phyloP scores from a whole-genome alignment of 2,329 filamentous ascomycete genomes.

The Sporothrix curviconia region DNA sequence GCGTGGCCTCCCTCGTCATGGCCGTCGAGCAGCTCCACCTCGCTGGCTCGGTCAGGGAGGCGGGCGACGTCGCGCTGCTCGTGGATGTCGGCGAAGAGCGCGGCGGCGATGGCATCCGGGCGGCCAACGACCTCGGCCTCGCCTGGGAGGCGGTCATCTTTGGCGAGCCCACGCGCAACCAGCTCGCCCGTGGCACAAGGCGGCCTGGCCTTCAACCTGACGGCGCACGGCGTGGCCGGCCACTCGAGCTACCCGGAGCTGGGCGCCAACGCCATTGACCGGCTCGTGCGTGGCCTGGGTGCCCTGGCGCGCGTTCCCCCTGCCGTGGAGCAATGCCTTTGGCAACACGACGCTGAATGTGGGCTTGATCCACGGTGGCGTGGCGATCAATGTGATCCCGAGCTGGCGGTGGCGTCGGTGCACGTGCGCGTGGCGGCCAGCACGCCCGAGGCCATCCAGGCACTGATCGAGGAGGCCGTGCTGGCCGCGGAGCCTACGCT shows the following conservation, averaged over 20 bases:
- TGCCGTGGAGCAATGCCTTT: conserved; percentile 70
- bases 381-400: conserved; percentile 84
- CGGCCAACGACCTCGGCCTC: conserved; percentile 18
- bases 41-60: conserved; percentile 29
- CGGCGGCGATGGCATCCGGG: conserved; percentile 67
- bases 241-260: conserved; percentile 93
- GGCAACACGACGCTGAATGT: conserved; percentile 89
- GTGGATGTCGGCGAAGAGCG: conserved; percentile 80
- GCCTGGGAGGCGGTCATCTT: conserved; percentile 68
- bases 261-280: conserved; percentile 76
- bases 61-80: conserved; percentile 49
- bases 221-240: conserved; percentile 65
- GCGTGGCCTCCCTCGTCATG: conserved; percentile 65
- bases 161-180: conserved; percentile 85
- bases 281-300: conserved; percentile 67
- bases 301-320: conserved; percentile 59
- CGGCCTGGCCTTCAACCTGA: conserved; percentile 59
- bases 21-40: conserved; percentile 54
- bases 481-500: conserved; percentile 52
- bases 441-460: conserved; percentile 46
- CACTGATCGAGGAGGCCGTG: conserved; percentile 49
- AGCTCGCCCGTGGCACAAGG: conserved; percentile 92
- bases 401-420: conserved; percentile 61
- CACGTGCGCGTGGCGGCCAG: conserved; percentile 72
- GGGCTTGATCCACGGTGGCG: conserved; percentile 69